Conservation (phyloP, 441 rosid genomes). For the Gossypium lobatum region DNA sequence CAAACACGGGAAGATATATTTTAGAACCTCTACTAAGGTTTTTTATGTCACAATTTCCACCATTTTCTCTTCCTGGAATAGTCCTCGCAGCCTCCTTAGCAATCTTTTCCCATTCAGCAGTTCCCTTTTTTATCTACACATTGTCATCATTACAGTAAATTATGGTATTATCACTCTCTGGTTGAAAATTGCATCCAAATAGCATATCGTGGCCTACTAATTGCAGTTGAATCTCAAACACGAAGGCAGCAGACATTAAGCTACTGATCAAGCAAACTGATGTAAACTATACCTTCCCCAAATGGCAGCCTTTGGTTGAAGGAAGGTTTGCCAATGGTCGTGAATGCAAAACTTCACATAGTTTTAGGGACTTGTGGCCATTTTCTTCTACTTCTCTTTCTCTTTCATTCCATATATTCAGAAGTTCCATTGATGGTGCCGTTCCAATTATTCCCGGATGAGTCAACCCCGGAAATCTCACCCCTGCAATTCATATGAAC, state of each 20-base stretch:
- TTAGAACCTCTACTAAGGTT: constrained; percentile 87
- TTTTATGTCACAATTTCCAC: constrained; percentile 93
- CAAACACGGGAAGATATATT: constrained; percentile 78
- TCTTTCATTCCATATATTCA: constrained; percentile 72
- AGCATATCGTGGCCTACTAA: not conserved
- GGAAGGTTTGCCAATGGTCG: constrained; percentile 79
- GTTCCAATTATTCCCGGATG: constrained; percentile 88
- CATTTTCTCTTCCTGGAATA: constrained; percentile 89
- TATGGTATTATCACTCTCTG: not conserved
- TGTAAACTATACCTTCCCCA: constrained; percentile 53
- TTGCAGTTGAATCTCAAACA: not conserved
- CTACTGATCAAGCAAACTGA: not conserved
- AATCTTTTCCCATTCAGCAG: constrained; percentile 75
- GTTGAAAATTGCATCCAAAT: not conserved
- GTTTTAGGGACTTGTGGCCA: constrained; percentile 40
- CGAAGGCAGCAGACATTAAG: not conserved
- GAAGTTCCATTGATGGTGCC: constrained; percentile 79
- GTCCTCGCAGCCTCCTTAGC: constrained; percentile 75
- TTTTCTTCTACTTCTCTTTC: constrained; percentile 67
- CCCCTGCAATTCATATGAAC: constrained; percentile 41
- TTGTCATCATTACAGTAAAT: not conserved
- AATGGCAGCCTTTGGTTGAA: constrained; percentile 65
- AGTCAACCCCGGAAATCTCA: constrained; percentile 80
- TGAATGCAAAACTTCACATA: constrained; percentile 77
- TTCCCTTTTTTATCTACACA: constrained; percentile 57